These are phyloP conservation scores for Spergularia bocconei DNA, from an alignment of 148 eudicot genomes.

Conservation along the genomic window DNA sequence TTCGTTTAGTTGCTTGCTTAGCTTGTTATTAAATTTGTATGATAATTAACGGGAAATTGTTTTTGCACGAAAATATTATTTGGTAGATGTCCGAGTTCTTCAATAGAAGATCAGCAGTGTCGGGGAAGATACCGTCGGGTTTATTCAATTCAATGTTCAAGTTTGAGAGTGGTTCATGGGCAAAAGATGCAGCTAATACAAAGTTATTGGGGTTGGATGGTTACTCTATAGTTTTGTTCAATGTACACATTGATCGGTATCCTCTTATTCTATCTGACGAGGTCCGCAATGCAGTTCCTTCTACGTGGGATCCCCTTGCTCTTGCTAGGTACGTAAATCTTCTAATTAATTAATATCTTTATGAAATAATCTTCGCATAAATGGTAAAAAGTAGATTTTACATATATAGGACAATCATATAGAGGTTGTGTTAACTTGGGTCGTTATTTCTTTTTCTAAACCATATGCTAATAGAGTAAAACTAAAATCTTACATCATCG, in stretches of 20 bases:
- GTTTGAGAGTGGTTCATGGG: slow-evolving; percentile 75
- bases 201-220: slow-evolving; percentile 69
- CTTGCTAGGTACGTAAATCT: slow-evolving; percentile 67
- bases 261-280: slow-evolving; percentile 56
- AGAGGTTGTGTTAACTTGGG: too few species aligned
- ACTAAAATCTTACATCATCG: too few species aligned
- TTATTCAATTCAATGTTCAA: slow-evolving; percentile 63
- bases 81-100: slow-evolving; percentile 75
- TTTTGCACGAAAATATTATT: neutral
- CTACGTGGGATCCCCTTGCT: slow-evolving; percentile 70
- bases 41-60: too few species aligned
- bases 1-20: too few species aligned
- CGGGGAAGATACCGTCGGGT: slow-evolving; percentile 80
- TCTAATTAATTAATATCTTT: too few species aligned
- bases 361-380: too few species aligned
- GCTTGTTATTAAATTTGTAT: too few species aligned
- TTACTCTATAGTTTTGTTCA: slow-evolving; percentile 47
- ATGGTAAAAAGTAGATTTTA: too few species aligned
- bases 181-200: slow-evolving; percentile 50
- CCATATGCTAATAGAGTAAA: too few species aligned
- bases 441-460: too few species aligned
- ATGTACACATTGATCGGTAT: slow-evolving; percentile 55
- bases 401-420: too few species aligned
- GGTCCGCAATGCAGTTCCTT: slow-evolving; percentile 65
- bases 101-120: slow-evolving; percentile 50